These are phyloP conservation scores for Pseudofabraea citricarpa DNA, from an alignment of 2,329 filamentous ascomycete genomes.

Conservation along the genomic window DNA sequence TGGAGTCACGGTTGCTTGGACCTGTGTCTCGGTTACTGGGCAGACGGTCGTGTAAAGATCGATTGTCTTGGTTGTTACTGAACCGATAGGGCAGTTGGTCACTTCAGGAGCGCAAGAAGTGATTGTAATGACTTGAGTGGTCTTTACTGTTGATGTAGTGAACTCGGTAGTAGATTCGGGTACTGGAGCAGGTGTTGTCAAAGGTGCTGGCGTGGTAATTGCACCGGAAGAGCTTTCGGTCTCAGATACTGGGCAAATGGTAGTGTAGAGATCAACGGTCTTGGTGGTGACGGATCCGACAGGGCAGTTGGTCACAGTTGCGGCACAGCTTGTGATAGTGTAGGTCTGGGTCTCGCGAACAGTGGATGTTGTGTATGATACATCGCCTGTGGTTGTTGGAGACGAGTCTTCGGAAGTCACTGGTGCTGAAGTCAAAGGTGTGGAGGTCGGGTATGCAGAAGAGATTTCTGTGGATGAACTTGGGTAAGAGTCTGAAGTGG, in stretches of 20 bases:
- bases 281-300: constrained; percentile 30
- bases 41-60: constrained; percentile 33
- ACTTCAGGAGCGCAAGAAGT: constrained; percentile 42
- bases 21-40: constrained; percentile 28
- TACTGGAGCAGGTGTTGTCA: no score
- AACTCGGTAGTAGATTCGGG: background rate
- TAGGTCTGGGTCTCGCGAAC: constrained; percentile 43
- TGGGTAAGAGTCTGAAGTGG: background rate
- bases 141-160: constrained; percentile 41
- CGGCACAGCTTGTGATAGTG: constrained; percentile 46
- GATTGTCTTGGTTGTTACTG: constrained; percentile 30
- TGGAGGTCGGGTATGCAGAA: background rate
- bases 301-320: constrained; percentile 47
- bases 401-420: background rate
- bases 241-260: constrained; percentile 31
- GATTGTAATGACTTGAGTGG: constrained; percentile 44
- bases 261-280: constrained; percentile 31
- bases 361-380: constrained; percentile 30
- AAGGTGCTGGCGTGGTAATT: background rate
- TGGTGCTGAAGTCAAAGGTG: background rate
- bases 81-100: constrained; percentile 42
- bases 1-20: constrained; percentile 9
- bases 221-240: constrained; percentile 9
- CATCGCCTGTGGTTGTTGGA: background rate
- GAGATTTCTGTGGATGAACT: background rate